Conservation (phyloP, 345 rosid species). For the Eutrema heterophyllum region DNA sequence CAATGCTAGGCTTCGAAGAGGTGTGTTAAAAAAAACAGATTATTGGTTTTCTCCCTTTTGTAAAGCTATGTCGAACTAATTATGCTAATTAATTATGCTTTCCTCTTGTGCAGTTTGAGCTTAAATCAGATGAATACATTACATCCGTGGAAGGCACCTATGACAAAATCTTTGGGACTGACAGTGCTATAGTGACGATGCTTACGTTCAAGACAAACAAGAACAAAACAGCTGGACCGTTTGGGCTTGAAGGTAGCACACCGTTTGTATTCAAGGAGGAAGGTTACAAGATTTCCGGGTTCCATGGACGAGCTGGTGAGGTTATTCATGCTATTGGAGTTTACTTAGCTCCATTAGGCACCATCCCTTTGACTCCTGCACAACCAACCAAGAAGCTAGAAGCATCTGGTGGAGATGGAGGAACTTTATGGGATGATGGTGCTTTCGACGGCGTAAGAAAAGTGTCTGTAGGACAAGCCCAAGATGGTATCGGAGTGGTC, state of each 20-base stretch:
- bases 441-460: constrained; percentile 10
- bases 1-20: constrained; percentile 15
- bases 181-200: constrained; percentile 1
- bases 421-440: constrained; percentile 30
- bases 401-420: constrained; percentile 3
- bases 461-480: constrained; percentile 12
- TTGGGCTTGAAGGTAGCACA: constrained; percentile 15
- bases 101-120: constrained; percentile 17
- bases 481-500: constrained; percentile 3
- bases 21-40: not conserved
- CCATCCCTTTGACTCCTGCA: constrained; percentile 15
- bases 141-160: constrained; percentile 21
- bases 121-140: constrained; percentile 26
- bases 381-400: constrained; percentile 1
- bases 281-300: constrained; percentile 27
- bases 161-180: constrained; percentile 14
- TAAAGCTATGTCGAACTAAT: not conserved
- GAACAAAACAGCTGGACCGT: constrained; percentile 10
- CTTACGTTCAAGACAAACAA: constrained; percentile 20
- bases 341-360: constrained; percentile 29
- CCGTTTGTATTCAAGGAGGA: constrained; percentile 2
- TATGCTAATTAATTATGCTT: not conserved
- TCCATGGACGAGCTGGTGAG: constrained; percentile 26
- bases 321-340: constrained; percentile 24
- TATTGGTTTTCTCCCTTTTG: not conserved